phyloP scores from a whole-genome alignment of 768 basidiomycete genomes.

The Hemileccinum rubropunctum region DNA sequence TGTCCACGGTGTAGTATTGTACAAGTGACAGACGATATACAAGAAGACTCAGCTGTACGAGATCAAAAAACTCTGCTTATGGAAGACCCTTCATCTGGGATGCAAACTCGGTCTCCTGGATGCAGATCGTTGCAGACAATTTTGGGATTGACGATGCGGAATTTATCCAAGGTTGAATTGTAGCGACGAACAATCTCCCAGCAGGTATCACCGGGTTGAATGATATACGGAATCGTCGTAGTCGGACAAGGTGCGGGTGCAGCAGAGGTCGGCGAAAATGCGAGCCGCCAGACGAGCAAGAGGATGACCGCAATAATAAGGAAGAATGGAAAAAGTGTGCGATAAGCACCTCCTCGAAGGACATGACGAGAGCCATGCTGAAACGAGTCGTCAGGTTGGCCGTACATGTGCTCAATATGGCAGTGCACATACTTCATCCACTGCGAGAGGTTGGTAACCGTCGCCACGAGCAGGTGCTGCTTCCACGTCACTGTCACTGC shows the following conservation, averaged over 20 bases:
- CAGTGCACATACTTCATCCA: slow-evolving; percentile 43
- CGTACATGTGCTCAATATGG: background rate
- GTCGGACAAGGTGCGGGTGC: slow-evolving; percentile 30
- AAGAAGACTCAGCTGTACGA: background rate
- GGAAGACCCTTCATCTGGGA: slow-evolving; percentile 43
- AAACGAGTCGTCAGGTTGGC: slow-evolving; percentile 20
- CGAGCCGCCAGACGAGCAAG: slow-evolving; percentile 62
- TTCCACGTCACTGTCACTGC: slow-evolving; percentile 47
- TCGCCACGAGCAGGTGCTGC: slow-evolving; percentile 52
- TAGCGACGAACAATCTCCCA: slow-evolving; percentile 56
- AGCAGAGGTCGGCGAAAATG: slow-evolving; percentile 36
- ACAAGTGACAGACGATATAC: slow-evolving; percentile 18
- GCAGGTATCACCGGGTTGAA: slow-evolving; percentile 61
- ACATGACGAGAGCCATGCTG: slow-evolving; percentile 31
- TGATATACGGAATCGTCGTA: slow-evolving; percentile 41
- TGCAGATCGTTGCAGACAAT: slow-evolving; percentile 56
- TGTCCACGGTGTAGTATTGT: slow-evolving; percentile 12
- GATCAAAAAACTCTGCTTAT: slow-evolving; percentile 29
- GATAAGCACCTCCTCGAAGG: slow-evolving; percentile 47
- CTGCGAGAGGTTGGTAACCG: slow-evolving; percentile 54
- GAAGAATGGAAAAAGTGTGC: slow-evolving; percentile 69
- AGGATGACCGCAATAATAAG: slow-evolving; percentile 62
- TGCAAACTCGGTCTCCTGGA: slow-evolving; percentile 59
- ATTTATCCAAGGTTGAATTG: slow-evolving; percentile 48
- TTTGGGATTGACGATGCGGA: slow-evolving; percentile 51